Conservation (phyloP, 805 yeast genomes). For the Schwanniomyces yamadae region DNA sequence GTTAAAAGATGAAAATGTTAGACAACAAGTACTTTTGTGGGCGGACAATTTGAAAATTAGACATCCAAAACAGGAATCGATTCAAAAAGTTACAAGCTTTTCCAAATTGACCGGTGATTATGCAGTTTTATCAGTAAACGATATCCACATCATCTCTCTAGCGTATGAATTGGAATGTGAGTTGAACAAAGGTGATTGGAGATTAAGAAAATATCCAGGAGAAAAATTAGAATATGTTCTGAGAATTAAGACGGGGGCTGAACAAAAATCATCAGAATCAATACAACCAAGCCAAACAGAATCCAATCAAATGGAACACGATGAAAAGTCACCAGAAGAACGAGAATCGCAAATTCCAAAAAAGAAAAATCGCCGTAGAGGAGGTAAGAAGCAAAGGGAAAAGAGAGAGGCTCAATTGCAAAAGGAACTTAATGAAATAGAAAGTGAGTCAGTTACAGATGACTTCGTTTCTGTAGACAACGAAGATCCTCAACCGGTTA, state of each 20-base stretch:
- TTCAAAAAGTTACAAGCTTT: constrained; percentile 69
- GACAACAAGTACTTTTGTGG: constrained; percentile 80
- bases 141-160: constrained; percentile 88
- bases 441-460: constrained; percentile 10
- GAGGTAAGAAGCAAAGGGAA: constrained; percentile 63
- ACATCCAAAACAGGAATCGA: constrained; percentile 70
- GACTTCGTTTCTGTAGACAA: constrained; percentile 2
- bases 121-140: constrained; percentile 83
- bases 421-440: constrained; percentile 21
- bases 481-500: constrained; percentile 9
- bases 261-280: background rate
- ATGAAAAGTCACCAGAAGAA: constrained; percentile 16
- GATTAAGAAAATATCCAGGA: constrained; percentile 74
- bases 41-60: constrained; percentile 64
- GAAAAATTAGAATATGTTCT: constrained; percentile 39
- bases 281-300: constrained; percentile 6
- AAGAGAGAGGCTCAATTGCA: constrained; percentile 46
- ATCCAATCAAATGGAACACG: constrained; percentile 15
- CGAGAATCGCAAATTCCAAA: constrained; percentile 9
- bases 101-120: constrained; percentile 90
- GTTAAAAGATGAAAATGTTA: constrained; percentile 80
- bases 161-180: constrained; percentile 85
- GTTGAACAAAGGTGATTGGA: constrained; percentile 63
- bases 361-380: constrained; percentile 49
- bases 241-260: constrained; percentile 13